These are phyloP conservation scores for Mayamaea pseudoterrestris DNA, from an alignment of 108 stramenopile species.

Conservation along the genomic window DNA sequence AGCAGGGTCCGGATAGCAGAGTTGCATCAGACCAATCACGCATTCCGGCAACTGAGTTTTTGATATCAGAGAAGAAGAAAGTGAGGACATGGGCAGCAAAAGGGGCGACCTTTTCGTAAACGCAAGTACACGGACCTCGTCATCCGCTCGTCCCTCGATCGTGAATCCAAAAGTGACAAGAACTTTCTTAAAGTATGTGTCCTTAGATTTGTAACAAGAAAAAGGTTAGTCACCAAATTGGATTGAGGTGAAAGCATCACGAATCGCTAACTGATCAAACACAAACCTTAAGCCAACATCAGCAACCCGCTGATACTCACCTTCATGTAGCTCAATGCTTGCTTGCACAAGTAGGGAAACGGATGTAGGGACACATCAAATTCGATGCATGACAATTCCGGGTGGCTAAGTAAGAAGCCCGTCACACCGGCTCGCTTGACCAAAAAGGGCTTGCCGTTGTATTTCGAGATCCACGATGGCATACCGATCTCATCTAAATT, in stretches of 20 bases:
- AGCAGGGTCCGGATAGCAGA: conserved; percentile 59
- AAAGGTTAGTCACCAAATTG: too few relatives aligned
- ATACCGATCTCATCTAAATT: conserved; percentile 68
- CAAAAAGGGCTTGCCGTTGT: conserved; percentile 72
- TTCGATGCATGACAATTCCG: conserved; percentile 58
- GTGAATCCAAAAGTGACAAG: conserved; percentile 62
- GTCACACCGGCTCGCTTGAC: conserved; percentile 72
- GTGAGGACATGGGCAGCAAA: background rate
- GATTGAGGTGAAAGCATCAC: too few relatives aligned
- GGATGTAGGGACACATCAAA: conserved; percentile 76
- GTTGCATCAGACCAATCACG: conserved; percentile 51
- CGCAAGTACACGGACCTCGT: conserved; percentile 7
- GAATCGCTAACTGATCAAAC: too few relatives aligned
- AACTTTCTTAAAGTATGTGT: conserved; percentile 53
- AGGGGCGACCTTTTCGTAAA: background rate
- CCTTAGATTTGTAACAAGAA: too few relatives aligned
- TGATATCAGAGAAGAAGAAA: too few relatives aligned
- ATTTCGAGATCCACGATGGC: conserved; percentile 70
- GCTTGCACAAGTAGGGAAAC: conserved; percentile 73
- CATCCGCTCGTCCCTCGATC: conserved; percentile 68
- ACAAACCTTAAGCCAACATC: too few relatives aligned
- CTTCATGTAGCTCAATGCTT: conserved; percentile 69
- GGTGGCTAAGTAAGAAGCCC: conserved; percentile 60
- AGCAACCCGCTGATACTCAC: too few relatives aligned
- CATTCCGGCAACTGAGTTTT: conserved; percentile 77